Base-by-base conservation (phyloP, 768 basidiomycete genomes). In the Exsudoporus frostii region DNA sequence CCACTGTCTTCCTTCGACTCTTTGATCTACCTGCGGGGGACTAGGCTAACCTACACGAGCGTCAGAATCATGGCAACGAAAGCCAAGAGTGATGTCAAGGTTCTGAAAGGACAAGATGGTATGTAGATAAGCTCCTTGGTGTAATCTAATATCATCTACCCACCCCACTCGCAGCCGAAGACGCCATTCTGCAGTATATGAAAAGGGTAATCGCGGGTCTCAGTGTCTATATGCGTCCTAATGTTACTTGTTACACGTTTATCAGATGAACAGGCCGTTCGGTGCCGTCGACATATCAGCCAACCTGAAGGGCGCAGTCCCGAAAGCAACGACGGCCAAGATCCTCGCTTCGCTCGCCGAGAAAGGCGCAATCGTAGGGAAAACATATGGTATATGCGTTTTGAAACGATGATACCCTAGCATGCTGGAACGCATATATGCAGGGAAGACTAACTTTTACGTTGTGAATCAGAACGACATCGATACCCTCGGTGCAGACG, bases 271-370 rank as follows among this genome's bases (percentile, higher is more conserved):
- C 70, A 80, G 92, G n/a, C 92, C 92, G 7, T 95, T 86, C 63
- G 92, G 92, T 8, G 92, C 91, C 55, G 92, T 94, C 33, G 93
- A 97, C 66, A 85, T 96, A 6, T 80, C 89, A 15, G 90, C 92
- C 10, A 97, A 97, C 71, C 73, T 97, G 29, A 95, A 95, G 70
- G 90, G 90, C 46, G 86, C 86, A 10, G 85, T 96, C 5, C 84
- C 90, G 7, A 97, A 97, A 66, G 73, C 90, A 2, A 77, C 85
- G 3, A 85, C 86, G 0, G 91, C 92, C 65, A 97, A 96, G 73
- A 88, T 95, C 42, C 77, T 96, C 14, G 72, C 81, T 3, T 73
- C 83, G 1, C 79, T 96, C 17, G 86, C 94, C n/a, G 94, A 95
- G 58, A 92, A 85, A 65, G 90, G 90, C 19, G 81, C 82, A 50